phyloP scores from a whole-genome alignment of 2,329 filamentous ascomycete species.

The Cladosporium phlei region DNA sequence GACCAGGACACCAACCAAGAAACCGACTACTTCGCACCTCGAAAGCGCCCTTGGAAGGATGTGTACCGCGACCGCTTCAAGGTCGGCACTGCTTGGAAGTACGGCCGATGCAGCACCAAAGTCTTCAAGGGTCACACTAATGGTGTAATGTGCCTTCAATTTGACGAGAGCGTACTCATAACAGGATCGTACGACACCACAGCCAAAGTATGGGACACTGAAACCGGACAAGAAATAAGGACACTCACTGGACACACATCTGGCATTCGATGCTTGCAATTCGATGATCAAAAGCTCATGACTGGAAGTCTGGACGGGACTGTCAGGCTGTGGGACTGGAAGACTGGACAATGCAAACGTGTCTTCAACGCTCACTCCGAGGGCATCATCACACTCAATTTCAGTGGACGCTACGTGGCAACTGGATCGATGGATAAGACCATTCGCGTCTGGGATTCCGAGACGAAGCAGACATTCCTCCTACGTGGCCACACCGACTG shows the following conservation, averaged over 20 bases:
- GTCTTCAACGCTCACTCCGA: constrained; percentile 74
- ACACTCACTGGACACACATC: constrained; percentile 77
- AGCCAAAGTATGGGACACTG: constrained; percentile 93
- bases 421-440: constrained; percentile 86
- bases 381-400: constrained; percentile 83
- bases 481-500: constrained; percentile 85
- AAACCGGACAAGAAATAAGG: constrained; percentile 79
- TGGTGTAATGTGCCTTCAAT: constrained; percentile 72
- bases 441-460: constrained; percentile 89
- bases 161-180: constrained; percentile 85
- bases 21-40: constrained; percentile 44
- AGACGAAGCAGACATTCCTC: constrained; percentile 72
- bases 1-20: constrained; percentile 11
- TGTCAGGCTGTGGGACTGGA: constrained; percentile 95
- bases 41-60: constrained; percentile 80
- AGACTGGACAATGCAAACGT: constrained; percentile 78
- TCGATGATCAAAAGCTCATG: constrained; percentile 86
- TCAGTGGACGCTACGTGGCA: constrained; percentile 76
- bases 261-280: constrained; percentile 84
- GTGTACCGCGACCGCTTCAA: constrained; percentile 94
- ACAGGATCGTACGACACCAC: constrained; percentile 94
- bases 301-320: constrained; percentile 84
- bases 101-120: constrained; percentile 79
- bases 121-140: constrained; percentile 84
- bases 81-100: constrained; percentile 96